phyloP scores from a whole-genome alignment of 1,284 basidiomycete species.

The Ganoderma resinaceum region DNA sequence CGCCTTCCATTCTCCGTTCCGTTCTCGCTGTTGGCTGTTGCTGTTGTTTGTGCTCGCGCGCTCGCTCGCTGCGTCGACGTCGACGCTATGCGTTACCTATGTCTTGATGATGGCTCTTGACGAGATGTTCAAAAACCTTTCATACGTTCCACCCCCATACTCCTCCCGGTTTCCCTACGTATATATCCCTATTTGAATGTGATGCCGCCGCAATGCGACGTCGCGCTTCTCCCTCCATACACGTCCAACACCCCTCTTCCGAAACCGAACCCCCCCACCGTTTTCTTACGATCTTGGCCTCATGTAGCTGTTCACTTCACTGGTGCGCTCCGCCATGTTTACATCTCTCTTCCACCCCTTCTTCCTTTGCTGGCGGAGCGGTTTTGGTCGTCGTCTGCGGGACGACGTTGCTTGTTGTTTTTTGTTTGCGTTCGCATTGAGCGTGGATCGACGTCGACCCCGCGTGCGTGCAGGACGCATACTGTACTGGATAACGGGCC shows the following conservation, averaged over 20 bases:
- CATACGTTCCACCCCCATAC: neutral
- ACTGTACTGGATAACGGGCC: constrained; percentile 33
- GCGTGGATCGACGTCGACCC: neutral
- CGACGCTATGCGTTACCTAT: neutral
- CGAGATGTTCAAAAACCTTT: constrained; percentile 15
- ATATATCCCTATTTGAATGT: neutral
- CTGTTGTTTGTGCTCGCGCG: constrained; percentile 14
- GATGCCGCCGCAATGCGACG: neutral
- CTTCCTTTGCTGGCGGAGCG: constrained; percentile 24
- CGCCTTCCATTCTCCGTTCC: constrained; percentile 16
- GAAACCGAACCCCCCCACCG: neutral
- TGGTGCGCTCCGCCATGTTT: constrained; percentile 18
- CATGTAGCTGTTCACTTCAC: neutral
- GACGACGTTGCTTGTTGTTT: constrained; percentile 12
- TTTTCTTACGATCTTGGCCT: neutral
- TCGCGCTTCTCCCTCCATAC: neutral
- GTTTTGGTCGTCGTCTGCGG: neutral
- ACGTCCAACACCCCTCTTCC: neutral
- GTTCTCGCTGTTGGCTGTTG: constrained; percentile 3
- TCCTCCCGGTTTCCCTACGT: neutral
- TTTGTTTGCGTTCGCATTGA: constrained; percentile 2
- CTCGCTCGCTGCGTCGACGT: constrained; percentile 6
- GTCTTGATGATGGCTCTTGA: constrained; percentile 22
- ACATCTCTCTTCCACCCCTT: neutral
- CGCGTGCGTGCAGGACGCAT: neutral